Conservation (phyloP, 768 basidiomycete genomes). For the Boletellus ananiceps region DNA sequence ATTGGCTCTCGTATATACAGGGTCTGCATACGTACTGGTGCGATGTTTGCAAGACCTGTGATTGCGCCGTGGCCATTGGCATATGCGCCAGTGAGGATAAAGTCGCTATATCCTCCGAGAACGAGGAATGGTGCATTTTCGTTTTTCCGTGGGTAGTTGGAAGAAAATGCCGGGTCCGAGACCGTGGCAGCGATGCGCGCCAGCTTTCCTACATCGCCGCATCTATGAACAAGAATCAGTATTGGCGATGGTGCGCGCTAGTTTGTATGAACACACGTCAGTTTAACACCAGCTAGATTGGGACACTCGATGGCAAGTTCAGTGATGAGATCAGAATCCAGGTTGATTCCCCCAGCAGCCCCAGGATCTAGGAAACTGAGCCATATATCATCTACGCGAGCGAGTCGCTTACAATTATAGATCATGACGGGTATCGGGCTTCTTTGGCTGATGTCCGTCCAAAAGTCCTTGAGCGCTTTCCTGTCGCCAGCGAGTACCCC, state of each 20-base stretch:
- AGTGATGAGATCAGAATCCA: constrained; percentile 83
- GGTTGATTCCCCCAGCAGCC: constrained; percentile 83
- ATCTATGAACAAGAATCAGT: constrained; percentile 42
- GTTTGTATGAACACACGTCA: constrained; percentile 56
- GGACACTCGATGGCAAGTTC: constrained; percentile 73
- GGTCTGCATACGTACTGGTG: constrained; percentile 49
- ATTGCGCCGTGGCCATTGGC: constrained; percentile 84
- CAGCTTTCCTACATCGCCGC: constrained; percentile 89
- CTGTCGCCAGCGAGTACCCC: constrained; percentile 60
- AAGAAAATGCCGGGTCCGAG: constrained; percentile 50
- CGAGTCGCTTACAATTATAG: constrained; percentile 66
- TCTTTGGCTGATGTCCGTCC: constrained; percentile 67
- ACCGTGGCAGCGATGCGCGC: constrained; percentile 75
- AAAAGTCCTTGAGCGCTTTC: constrained; percentile 74
- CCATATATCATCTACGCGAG: not conserved
- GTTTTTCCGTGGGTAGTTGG: constrained; percentile 64
- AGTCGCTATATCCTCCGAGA: constrained; percentile 82
- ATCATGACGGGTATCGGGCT: constrained; percentile 85
- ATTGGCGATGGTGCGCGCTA: not conserved
- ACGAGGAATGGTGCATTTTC: constrained; percentile 71
- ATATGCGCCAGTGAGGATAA: constrained; percentile 67
- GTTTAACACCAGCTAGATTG: constrained; percentile 83
- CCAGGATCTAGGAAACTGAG: constrained; percentile 61
- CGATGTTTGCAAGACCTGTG: constrained; percentile 82
- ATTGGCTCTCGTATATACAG: not conserved